Conservation (phyloP, 1,139 yeast genomes). For the Geotrichum bryndzae region DNA sequence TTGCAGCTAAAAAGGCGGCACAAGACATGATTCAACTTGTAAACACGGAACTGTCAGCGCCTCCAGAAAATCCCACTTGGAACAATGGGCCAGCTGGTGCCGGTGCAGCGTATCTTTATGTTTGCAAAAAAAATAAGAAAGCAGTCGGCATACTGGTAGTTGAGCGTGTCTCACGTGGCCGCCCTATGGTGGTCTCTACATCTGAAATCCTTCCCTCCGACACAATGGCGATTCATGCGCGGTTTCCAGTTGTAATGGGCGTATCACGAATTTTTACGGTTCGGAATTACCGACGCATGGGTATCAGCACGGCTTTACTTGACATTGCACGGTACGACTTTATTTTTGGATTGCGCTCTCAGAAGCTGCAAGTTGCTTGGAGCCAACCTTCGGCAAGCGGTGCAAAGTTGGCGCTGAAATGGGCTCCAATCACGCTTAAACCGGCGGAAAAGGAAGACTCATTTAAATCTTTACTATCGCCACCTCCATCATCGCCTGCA, state of each 20-base stretch:
- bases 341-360: conserved; percentile 48
- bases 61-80: conserved; percentile 50
- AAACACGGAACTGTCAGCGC: conserved; percentile 57
- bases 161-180: conserved; percentile 36
- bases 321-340: conserved; percentile 40
- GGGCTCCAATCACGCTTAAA: conserved; percentile 18
- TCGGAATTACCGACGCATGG: conserved; percentile 47
- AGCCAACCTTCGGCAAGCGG: conserved; percentile 70
- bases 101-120: conserved; percentile 44
- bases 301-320: conserved; percentile 45
- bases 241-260: conserved; percentile 40
- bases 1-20: conserved; percentile 33
- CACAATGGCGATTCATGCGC: neutral
- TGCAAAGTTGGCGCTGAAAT: conserved; percentile 44
- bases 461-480: neutral
- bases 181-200: conserved; percentile 44
- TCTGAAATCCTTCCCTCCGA: conserved; percentile 25
- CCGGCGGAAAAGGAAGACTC: neutral
- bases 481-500: conserved; percentile 6
- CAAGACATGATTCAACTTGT: conserved; percentile 44
- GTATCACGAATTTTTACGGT: conserved; percentile 63
- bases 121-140: conserved; percentile 38
- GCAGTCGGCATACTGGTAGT: conserved; percentile 52
- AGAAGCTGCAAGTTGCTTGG: conserved; percentile 49
- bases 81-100: conserved; percentile 23